Evolutionary conservation across 495 filamentous ascomycete genomes (phyloP), one percentile per base, ranked within the genome.

Genomic region (Bacidia rubella): DNA sequence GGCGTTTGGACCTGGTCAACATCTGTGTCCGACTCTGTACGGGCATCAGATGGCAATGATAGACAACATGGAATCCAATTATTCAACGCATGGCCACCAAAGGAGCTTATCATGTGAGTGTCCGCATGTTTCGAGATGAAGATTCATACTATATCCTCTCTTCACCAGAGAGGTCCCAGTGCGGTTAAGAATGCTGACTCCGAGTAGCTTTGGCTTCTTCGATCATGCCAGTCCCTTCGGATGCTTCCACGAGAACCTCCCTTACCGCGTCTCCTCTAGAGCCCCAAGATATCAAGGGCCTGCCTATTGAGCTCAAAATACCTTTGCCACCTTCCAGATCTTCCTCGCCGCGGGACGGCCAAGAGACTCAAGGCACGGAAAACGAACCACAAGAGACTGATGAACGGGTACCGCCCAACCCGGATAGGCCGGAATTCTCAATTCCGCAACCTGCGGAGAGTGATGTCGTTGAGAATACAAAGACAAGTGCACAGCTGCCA

Each of bases 41-140:
- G 42, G n/a, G 10, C 35, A 47, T 27, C 29, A 49, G 10, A 58
- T 54, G 56, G 54, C 51, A 26, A 58, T 54, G 52, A 52, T 54
- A 43, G 56, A 54, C 22, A 56, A 42, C 47, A 60, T 62, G 60
- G 60, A 60, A 38, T 49, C 53, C 40, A 42, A 24, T 26, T 62
- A 60, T 47, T 47, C 49, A 29, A 53, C 59, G 41, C 60, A 62
- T 49, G 52, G 50, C 1, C 54, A 59, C 44, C 15, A 49, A 24
- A 56, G 60, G 24, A 60, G 60, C 42, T 35, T 62, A 40, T 57
- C 60, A 41, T 62, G 60, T 62, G 57, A 40, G 60, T 60, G 2
- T 3, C n/a, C n/a, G n/a, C n/a, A 49, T 21, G 1, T 21, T 17
- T n/a, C 21, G 11, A 1, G 20, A 17, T 29, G 0, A 35, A 49